Evolutionary conservation across 768 basidiomycete genomes (phyloP), one percentile per base, ranked within the genome.

Genomic region (Pseudohyphozyma bogoriensis): DNA sequence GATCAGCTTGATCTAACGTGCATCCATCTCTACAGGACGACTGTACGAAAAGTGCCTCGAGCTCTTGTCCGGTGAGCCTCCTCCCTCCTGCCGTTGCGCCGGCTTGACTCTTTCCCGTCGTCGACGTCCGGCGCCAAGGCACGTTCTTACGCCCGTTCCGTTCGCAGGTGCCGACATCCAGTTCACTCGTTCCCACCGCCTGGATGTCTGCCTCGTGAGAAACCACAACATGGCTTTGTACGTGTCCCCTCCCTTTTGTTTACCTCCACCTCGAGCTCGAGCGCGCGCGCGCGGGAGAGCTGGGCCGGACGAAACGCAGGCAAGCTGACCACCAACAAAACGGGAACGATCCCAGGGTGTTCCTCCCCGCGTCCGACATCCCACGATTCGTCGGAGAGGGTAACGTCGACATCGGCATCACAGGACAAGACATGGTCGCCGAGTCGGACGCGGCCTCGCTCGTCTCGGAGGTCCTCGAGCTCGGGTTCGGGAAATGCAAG

Each of bases 351-450:
- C 1, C 2, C 73, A 96, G 93, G 10, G 86, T 99, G 28, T 97
- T 99, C 76, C 85, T 97, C 28, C 92, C 95, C 28, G 95, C 95
- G 1, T 79, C 86, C 8, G 95, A 99, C 71, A 99, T 99, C 65
- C 92, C 95, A 13, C 93, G 91, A 32, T 99, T 97, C 74, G 95
- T 99, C 47, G 95, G 91, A 45, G 91, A 93, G 73, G 95, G 95
- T 51, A 86, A 91, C 71, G 87, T 99, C 70, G 88, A 96, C 69
- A 79, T 99, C 46, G 95, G 95, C 9, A 95, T 99, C 69, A 97
- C 95, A 12, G 95, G 95, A 6, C 91, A 96, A 76, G 95, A 99
- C 77, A 88, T 95, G 64, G 87, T 97, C 66, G 81, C 92, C 49
- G 93, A 99, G 74, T 80, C 90, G 3, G 76, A 84, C 58, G 90